These are phyloP conservation scores for Scorias spongiosa DNA, from an alignment of 2,329 filamentous ascomycete genomes.

Conservation along the genomic window DNA sequence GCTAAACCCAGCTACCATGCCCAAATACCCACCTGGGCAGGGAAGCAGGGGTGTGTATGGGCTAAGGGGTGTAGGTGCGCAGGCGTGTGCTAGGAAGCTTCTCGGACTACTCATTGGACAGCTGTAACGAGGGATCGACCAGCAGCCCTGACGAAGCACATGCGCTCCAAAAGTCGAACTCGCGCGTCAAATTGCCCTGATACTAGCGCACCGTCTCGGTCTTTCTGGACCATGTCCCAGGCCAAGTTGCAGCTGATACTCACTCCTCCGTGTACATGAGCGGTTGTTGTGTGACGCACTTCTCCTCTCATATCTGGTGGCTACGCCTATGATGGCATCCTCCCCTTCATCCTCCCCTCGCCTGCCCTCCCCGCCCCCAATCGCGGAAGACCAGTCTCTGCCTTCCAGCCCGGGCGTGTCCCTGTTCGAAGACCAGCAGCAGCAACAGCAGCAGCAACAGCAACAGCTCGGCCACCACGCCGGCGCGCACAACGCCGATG, in stretches of 20 bases:
- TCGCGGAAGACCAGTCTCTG: conserved; percentile 84
- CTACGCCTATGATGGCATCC: conserved; percentile 13
- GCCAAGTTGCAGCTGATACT: neutral
- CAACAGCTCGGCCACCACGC: conserved; percentile 23
- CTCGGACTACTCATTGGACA: too few species aligned
- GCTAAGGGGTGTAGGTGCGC: too few species aligned
- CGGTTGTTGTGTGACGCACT: neutral
- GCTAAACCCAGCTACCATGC: too few species aligned
- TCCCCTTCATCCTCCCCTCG: conserved; percentile 65
- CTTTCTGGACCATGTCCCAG: neutral
- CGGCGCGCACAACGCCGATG: conserved; percentile 46
- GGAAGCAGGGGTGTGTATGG: too few species aligned
- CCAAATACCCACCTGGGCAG: too few species aligned
- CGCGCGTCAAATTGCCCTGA: neutral
- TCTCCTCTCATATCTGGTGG: neutral
- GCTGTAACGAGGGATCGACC: too few species aligned
- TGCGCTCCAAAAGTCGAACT: too few species aligned
- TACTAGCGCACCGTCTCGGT: neutral
- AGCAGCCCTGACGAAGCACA: too few species aligned
- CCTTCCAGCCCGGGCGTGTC: conserved; percentile 59
- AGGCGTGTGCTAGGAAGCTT: conserved; percentile 3
- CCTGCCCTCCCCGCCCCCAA: conserved; percentile 84
- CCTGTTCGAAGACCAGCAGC: conserved; percentile 42
- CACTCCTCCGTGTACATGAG: neutral
- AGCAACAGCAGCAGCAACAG: too few species aligned